These are phyloP conservation scores for Globisporangium viniferum DNA, from an alignment of 352 stramenopile genomes.

Conservation along the genomic window DNA sequence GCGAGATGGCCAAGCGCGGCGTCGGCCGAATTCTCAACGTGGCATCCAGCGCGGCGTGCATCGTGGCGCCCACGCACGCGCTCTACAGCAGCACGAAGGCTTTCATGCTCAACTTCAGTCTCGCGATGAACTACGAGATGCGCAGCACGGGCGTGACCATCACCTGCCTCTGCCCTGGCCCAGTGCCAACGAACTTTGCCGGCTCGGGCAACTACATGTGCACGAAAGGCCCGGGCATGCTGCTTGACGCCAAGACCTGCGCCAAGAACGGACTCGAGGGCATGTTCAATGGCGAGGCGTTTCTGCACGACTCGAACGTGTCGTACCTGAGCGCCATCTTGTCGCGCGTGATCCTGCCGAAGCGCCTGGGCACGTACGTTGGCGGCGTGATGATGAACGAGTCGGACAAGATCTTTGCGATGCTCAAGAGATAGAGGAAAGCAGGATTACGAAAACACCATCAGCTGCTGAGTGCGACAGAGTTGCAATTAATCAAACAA, in stretches of 20 bases:
- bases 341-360: not conserved
- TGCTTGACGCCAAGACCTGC: slow-evolving; percentile 6
- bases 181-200: slow-evolving; percentile 66
- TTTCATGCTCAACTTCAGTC: slow-evolving; percentile 62
- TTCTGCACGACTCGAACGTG: slow-evolving; percentile 40
- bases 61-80: slow-evolving; percentile 1
- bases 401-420: not conserved
- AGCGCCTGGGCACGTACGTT: not conserved
- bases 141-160: slow-evolving; percentile 53
- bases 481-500: no score
- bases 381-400: slow-evolving; percentile 6
- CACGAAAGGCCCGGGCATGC: not conserved
- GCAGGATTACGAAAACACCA: no score
- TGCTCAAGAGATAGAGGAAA: not conserved
- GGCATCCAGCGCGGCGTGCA: not conserved
- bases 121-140: slow-evolving; percentile 72
- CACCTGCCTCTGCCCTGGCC: slow-evolving; percentile 61
- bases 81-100: slow-evolving; percentile 45
- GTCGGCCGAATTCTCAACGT: not conserved
- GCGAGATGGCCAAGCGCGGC: slow-evolving; percentile 37
- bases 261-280: slow-evolving; percentile 13
- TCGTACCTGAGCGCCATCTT: not conserved
- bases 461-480: no score
- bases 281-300: slow-evolving; percentile 17
- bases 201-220: slow-evolving; percentile 25